Percentiles rank a stretch among this genome's conserved stretches.
Evolutionary conservation across 495 filamentous ascomycete species (phyloP).

Genomic region (Aspergillus hancockii): DNA sequence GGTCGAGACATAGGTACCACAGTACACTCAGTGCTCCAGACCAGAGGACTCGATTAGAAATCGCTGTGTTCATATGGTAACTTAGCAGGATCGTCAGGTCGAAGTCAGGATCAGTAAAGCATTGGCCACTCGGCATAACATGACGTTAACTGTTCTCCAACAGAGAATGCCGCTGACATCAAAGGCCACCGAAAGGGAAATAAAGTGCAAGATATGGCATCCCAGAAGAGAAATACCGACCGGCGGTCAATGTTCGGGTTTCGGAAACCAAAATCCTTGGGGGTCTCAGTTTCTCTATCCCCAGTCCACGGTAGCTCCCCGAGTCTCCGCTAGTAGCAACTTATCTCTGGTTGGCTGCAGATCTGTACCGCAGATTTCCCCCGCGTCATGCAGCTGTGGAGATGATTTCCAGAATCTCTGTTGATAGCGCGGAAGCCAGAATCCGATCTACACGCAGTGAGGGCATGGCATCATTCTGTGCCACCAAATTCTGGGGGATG

Average conservation of each 20-base stretch:
- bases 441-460: slow-evolving; percentile 32
- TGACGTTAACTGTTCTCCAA: slow-evolving; percentile 12
- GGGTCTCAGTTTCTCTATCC: slow-evolving; percentile 14
- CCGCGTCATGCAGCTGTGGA: slow-evolving; percentile 11
- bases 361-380: slow-evolving; percentile 11
- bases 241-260: slow-evolving; percentile 2
- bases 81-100: not conserved
- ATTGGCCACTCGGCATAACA: not conserved
- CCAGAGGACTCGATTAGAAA: slow-evolving; percentile 2
- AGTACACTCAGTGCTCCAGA: not conserved
- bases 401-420: slow-evolving; percentile 8
- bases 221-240: not conserved
- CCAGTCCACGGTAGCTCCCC: slow-evolving; percentile 7
- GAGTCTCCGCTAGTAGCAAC: slow-evolving; percentile 1
- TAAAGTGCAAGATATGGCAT: slow-evolving; percentile 5
- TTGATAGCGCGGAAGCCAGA: slow-evolving; percentile 26
- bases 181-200: slow-evolving; percentile 23
- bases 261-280: slow-evolving; percentile 41
- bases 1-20: not conserved
- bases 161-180: slow-evolving; percentile 32
- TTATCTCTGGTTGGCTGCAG: slow-evolving; percentile 12
- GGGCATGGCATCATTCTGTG: slow-evolving; percentile 15
- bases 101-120: not conserved
- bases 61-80: not conserved
- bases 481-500: not conserved